phyloP scores from a whole-genome alignment of 257 asterid genomes.

The Penstemon barbatus region DNA sequence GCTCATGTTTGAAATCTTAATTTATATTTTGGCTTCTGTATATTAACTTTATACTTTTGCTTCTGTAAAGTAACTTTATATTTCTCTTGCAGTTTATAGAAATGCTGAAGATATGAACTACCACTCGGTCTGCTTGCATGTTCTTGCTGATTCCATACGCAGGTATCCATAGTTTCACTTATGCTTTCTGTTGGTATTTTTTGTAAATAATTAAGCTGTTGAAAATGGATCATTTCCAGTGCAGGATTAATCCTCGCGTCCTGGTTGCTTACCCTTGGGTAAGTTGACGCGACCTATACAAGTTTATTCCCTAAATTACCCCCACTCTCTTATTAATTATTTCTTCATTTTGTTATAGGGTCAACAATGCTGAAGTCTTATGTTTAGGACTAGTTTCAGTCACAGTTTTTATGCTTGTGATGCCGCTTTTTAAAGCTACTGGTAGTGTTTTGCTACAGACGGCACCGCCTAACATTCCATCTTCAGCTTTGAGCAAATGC shows the following conservation, averaged over 20 bases:
- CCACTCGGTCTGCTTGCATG: conserved; percentile 94
- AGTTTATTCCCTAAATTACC: background rate
- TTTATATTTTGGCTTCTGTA: background rate
- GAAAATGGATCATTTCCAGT: conserved; percentile 52
- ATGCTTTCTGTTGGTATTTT: conserved; percentile 1
- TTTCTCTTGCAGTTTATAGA: conserved; percentile 67
- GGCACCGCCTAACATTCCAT: conserved; percentile 79
- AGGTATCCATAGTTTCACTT: conserved; percentile 45
- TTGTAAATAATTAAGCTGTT: conserved; percentile 30
- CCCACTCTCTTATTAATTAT: conserved; percentile 12
- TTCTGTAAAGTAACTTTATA: background rate
- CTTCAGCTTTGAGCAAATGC: conserved; percentile 88
- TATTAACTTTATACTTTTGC: background rate
- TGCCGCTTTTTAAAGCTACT: conserved; percentile 88
- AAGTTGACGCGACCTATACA: conserved; percentile 26
- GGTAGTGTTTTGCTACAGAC: conserved; percentile 81
- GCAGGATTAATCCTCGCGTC: conserved; percentile 96
- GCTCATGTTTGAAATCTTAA: conserved; percentile 11
- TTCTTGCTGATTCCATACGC: conserved; percentile 93
- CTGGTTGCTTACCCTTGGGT: conserved; percentile 96
- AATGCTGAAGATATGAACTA: conserved; percentile 95
- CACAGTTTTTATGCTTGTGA: conserved; percentile 80
- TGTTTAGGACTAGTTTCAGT: conserved; percentile 91
- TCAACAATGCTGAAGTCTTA: conserved; percentile 88
- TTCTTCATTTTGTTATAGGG: conserved; percentile 44